Evolutionary conservation across 1,284 basidiomycete genomes (phyloP), one percentile per base, ranked within the genome.

Genomic region (Sphaerobolus stellatus): DNA sequence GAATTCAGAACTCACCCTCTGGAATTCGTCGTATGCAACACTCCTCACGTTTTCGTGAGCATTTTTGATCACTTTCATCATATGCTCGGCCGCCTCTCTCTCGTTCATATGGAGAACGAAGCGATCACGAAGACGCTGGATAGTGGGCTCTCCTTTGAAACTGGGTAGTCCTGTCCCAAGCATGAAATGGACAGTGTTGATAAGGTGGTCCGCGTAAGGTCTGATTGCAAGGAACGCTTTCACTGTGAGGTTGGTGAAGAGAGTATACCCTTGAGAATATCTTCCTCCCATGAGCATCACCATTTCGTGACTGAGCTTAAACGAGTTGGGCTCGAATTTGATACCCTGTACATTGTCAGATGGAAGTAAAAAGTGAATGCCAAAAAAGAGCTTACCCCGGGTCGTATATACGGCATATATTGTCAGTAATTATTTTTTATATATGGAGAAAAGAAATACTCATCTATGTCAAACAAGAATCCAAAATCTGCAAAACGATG

Each of bases 291-390:
- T 99, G 29, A 99, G 78, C 13, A 90, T 81, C 18, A 99, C 89
- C 95, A 99, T 99, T 69, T 99, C 97, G 67, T 94, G 92, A 57
- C 92, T 95, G 30, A 99, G 81, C 75, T 99, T 99, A 86, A 99
- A 99, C 16, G 92, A 95, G 67, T 83, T 90, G 0, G 95, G 94
- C 68, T 98, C 95, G 66, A 98, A 98, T 80, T 98, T 98, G 70
- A 98, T 90, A 59, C 94, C 94, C 88, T 93, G 62, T 27, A 61
- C 22, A 28, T 28, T 47, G 29, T 18, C 25, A 44, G 27, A 59
- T 24, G n/a, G 38, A 30, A 24, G 34, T 33, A 47, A 25, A 46
- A 33, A n/a, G 5, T 11, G 38, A 48, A n/a, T 24, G 27, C 28
- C 43, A 50, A 41, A n/a, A n/a, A n/a, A 34, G 52, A 20, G 71